Base-by-base conservation (phyloP, 2,329 filamentous ascomycete genomes). In the Coniochaeta sp. region DNA sequence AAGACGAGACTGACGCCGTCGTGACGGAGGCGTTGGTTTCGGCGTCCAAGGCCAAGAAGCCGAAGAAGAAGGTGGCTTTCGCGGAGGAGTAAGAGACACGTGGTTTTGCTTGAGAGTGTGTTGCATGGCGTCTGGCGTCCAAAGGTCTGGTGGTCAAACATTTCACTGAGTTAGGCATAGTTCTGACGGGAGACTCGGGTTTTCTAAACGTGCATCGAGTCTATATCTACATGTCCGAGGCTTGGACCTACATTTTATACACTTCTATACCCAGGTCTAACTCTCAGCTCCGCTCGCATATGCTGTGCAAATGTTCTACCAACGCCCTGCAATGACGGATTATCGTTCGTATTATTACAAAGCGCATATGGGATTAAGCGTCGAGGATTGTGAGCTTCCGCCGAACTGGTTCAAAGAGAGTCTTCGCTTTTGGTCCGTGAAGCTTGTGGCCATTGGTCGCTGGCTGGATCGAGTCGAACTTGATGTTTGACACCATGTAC, bases 11-110 rank as follows among this genome's bases (percentile, higher is more conserved):
- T 32, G 72, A 68, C n/a, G 72, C 71, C 27, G 71, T 60, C 51
- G 60, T 78, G 60, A 78, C 69, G 62, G 72, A 71, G 32, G 66
- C 74, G 53, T 66, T 72, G 47, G 67, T 66, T 53, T 66, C 67
- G 22, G 83, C 76, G 51, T 81, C 73, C 57, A 83, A 73, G 68
- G 76, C 78, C 13, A 65, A 71, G 49, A 85, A 83, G 67, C 64
- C 76, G 64, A 85, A 81, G 73, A 95, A 95, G 78, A 84, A 79
- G 58, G 91, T 96, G 24, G 85, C 89, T 14, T 96, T 96, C 74
- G 90, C 87, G 5, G 49, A n/a, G n/a, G n/a, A 55, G 51, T 46
- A 48, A 38, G 45, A 42, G 32, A 45, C 14, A 22, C n/a, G n/a
- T n/a, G n/a, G n/a, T n/a, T n/a, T n/a, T n/a, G n/a, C n/a, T n/a